These are phyloP conservation scores for Penicillium capsulatum DNA, from an alignment of 2,329 filamentous ascomycete species.

Conservation along the genomic window DNA sequence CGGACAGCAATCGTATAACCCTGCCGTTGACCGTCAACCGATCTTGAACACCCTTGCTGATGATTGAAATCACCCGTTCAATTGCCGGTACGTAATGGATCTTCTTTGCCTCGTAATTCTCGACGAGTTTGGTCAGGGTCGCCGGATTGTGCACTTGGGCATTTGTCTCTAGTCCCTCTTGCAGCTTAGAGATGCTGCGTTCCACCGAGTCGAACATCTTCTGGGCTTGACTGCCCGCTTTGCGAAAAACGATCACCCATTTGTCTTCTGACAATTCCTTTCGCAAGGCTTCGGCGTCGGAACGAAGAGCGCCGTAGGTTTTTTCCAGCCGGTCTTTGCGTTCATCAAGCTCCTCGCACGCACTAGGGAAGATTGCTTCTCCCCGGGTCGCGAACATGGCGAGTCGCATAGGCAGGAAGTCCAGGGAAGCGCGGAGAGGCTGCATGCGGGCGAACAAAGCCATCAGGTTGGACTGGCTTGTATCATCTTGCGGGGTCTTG, in stretches of 20 bases:
- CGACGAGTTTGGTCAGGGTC: constrained; percentile 73
- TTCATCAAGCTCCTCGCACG: constrained; percentile 81
- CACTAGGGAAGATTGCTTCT: constrained; percentile 75
- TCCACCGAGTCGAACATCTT: constrained; percentile 97
- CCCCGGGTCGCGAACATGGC: constrained; percentile 80
- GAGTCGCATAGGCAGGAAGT: constrained; percentile 92
- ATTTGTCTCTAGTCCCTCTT: constrained; percentile 70
- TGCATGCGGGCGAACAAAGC: constrained; percentile 94
- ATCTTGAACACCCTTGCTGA: constrained; percentile 91
- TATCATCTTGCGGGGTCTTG: constrained; percentile 69
- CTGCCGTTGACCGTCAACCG: constrained; percentile 96
- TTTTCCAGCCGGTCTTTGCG: constrained; percentile 69
- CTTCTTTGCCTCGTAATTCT: constrained; percentile 93
- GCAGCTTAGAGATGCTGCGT: constrained; percentile 75
- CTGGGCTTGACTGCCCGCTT: constrained; percentile 83
- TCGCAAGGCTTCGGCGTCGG: constrained; percentile 81
- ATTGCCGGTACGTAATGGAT: constrained; percentile 91
- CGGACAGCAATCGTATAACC: constrained; percentile 77
- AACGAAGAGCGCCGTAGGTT: constrained; percentile 83
- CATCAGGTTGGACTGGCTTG: constrained; percentile 77
- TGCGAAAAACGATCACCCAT: constrained; percentile 93
- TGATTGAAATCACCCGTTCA: constrained; percentile 83
- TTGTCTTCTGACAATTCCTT: constrained; percentile 91
- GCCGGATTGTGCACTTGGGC: constrained; percentile 68
- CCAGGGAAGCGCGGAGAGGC: constrained; percentile 82